These are phyloP conservation scores for Volvox carteri DNA, from an alignment of 163 green algal species.

Conservation along the genomic window DNA sequence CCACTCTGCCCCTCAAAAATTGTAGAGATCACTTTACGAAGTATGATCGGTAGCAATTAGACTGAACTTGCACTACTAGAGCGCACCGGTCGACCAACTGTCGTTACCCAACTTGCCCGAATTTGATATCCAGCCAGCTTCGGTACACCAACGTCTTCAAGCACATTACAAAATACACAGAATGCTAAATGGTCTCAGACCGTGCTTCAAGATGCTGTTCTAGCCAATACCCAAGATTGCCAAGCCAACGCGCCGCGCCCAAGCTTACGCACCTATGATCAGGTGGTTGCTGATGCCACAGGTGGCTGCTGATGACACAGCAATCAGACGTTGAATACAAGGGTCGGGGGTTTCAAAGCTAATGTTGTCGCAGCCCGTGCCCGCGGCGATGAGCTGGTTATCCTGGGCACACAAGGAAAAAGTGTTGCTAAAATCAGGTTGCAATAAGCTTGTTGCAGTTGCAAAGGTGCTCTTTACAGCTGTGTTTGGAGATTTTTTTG, in stretches of 20 bases:
- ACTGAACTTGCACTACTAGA: not conserved
- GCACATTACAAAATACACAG: not conserved
- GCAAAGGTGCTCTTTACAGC: not conserved
- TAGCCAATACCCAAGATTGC: not conserved
- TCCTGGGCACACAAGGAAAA: not conserved
- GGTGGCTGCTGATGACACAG: not conserved
- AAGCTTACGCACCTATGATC: not conserved
- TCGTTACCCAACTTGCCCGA: not conserved
- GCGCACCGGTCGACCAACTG: not conserved
- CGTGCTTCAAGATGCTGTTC: not conserved
- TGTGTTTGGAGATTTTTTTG: not conserved
- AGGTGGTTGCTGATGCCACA: not conserved
- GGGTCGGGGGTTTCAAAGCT: not conserved
- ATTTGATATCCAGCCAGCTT: too few species aligned
- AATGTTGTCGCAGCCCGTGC: not conserved
- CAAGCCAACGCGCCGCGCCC: not conserved
- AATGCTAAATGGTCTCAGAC: not conserved
- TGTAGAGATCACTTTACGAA: not conserved
- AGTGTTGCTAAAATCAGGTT: not conserved
- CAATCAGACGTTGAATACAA: not conserved
- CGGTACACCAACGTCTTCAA: too few species aligned
- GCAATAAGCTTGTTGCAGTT: not conserved
- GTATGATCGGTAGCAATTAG: not conserved
- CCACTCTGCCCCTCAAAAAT: not conserved
- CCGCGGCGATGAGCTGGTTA: not conserved